Base-by-base conservation (phyloP, 176 grass and related monocot species). In the Aegilops sharonensis region DNA sequence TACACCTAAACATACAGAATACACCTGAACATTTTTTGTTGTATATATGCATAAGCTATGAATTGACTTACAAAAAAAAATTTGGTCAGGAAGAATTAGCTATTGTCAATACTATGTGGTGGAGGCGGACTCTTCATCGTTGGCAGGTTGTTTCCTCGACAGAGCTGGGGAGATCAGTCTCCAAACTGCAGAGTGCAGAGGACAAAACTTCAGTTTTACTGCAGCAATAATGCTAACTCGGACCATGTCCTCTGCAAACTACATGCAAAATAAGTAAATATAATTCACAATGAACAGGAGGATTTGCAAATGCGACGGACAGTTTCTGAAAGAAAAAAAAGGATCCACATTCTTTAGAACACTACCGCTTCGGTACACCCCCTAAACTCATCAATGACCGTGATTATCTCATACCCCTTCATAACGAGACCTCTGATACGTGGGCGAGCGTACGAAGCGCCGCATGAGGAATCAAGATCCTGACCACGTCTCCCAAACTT, bases 101-200 rank as follows among this genome's bases (percentile, higher is more conserved):
- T 77, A 72, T 50, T 11, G 3, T 70, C 30, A 62, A 37, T 1
- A 81, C 84, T 94, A 93, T 95, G 87, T 64, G 78, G 2, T 39
- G 23, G 89, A 63, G 17, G 74, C 12, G 6, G 80, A 62, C 23
- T 82, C 86, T 60, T 86, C 73, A 85, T 87, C 47, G 36, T 56
- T 72, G 31, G 39, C 64, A 84, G 43, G 15, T 27, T 77, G 72
- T 71, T 87, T 86, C 78, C 85, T 92, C 64, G 6, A 64, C 64
- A 94, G 21, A 42, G 81, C 69, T 70, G 88, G 93, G 76, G 88
- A 94, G 35, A 95, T 52, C 72, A 98, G 67, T 83, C 88, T 95
- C 95, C 93, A 94, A 78, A 94, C 95, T 94, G 90, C 89, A 84
- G 61, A 62, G n/a, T 92, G 90, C 89, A 81, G 66, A 71, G 27